These are phyloP conservation scores for Ascochyta koolunga DNA, from an alignment of 2,329 filamentous ascomycete species.

Conservation along the genomic window DNA sequence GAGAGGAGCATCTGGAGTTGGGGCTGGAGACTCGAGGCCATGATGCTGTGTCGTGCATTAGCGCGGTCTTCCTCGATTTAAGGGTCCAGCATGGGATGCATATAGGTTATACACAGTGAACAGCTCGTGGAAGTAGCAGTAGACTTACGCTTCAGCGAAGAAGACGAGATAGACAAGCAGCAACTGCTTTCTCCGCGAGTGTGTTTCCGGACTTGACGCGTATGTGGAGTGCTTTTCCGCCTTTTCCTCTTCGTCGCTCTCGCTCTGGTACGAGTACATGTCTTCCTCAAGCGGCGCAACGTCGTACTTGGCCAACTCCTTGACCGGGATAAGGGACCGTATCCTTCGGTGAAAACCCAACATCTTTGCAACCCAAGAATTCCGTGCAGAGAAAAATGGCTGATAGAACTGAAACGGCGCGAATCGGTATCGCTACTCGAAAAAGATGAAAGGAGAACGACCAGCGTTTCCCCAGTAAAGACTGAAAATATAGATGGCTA, in stretches of 20 bases:
- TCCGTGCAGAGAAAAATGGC: background rate
- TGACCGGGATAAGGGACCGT: conserved; percentile 52
- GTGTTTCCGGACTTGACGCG: conserved; percentile 20
- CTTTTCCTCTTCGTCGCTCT: conserved; percentile 41
- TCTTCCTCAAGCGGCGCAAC: conserved; percentile 43
- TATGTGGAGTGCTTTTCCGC: conserved; percentile 31
- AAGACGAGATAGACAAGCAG: conserved; percentile 54
- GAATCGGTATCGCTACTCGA: conserved; percentile 12
- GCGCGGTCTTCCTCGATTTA: conserved; percentile 16
- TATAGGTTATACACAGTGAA: conserved; percentile 1
- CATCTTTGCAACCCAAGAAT: conserved; percentile 34
- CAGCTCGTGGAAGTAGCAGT: background rate
- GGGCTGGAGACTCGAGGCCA: conserved; percentile 56
- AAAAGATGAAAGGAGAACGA: conserved; percentile 7
- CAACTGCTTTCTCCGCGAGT: conserved; percentile 42
- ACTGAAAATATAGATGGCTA: conserved; percentile 13
- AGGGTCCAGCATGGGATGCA: conserved; percentile 1
- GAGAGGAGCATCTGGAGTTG: conserved; percentile 55
- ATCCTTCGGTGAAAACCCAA: conserved; percentile 52
- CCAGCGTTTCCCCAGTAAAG: conserved; percentile 14
- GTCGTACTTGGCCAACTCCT: conserved; percentile 51
- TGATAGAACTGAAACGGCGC: conserved; percentile 8
- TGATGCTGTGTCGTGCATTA: conserved; percentile 45
- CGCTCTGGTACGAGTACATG: conserved; percentile 27
- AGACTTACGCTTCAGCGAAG: conserved; percentile 54